Conservation (phyloP, 768 basidiomycete genomes). For the Cystofilobasidium capitatum region DNA sequence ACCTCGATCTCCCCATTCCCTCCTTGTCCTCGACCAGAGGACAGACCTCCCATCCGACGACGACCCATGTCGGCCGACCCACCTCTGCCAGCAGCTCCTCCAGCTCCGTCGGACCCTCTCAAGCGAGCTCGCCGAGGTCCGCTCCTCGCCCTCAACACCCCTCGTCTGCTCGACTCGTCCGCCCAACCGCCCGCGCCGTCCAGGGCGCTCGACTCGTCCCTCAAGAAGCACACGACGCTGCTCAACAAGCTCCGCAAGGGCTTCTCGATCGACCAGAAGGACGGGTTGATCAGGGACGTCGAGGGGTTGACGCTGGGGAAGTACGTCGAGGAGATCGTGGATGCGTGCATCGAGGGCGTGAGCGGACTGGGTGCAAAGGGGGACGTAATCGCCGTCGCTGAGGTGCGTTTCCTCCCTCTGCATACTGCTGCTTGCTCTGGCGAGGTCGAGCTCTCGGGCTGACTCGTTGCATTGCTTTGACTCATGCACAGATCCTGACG, state of each 20-base stretch:
- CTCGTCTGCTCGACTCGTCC: neutral
- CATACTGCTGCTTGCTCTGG: neutral
- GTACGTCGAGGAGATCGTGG: slow-evolving; percentile 88
- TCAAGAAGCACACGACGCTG: slow-evolving; percentile 90
- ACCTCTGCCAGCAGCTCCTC: neutral
- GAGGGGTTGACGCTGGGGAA: slow-evolving; percentile 83
- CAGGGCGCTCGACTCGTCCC: slow-evolving; percentile 74
- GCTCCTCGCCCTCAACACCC: neutral
- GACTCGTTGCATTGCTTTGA: neutral
- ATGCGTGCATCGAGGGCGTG: slow-evolving; percentile 76
- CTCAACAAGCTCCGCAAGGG: slow-evolving; percentile 88
- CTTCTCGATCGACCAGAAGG: slow-evolving; percentile 46
- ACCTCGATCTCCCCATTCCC: neutral
- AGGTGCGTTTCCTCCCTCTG: slow-evolving; percentile 48
- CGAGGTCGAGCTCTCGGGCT: neutral
- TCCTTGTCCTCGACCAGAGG: neutral
- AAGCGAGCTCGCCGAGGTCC: slow-evolving; percentile 1
- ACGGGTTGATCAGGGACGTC: slow-evolving; percentile 85
- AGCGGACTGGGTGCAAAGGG: slow-evolving; percentile 47
- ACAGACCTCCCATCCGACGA: neutral
- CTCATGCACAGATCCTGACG: slow-evolving; percentile 66
- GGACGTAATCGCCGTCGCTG: slow-evolving; percentile 45
- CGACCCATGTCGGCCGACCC: slow-evolving; percentile 2
- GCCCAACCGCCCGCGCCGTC: slow-evolving; percentile 46
- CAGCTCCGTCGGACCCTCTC: neutral